phyloP scores from a whole-genome alignment of 768 basidiomycete species.

The Agaricus subrufescens region DNA sequence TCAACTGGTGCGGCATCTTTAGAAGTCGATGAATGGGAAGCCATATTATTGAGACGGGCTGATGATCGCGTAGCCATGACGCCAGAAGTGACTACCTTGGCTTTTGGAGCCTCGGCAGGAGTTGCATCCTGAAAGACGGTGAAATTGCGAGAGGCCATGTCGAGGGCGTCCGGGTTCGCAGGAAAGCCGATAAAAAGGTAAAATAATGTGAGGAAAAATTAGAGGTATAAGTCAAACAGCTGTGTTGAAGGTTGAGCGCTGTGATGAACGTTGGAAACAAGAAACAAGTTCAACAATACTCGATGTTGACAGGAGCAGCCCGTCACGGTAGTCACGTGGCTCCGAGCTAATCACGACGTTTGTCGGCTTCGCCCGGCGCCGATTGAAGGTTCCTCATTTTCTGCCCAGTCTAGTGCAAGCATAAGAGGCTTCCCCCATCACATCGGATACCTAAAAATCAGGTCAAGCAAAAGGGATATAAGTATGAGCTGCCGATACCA shows the following conservation, averaged over 20 bases:
- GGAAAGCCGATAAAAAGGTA: neutral
- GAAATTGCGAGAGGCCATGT: conserved; percentile 56
- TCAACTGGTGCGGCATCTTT: conserved; percentile 40
- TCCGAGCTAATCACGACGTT: neutral
- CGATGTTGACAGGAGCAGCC: conserved; percentile 3
- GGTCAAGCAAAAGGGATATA: too few species aligned
- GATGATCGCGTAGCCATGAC: conserved; percentile 27
- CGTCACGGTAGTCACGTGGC: too few species aligned
- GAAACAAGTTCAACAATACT: conserved; percentile 5
- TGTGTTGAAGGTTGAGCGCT: neutral
- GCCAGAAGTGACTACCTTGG: conserved; percentile 23
- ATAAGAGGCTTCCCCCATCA: too few species aligned
- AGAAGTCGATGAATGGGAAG: conserved; percentile 25
- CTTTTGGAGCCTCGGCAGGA: conserved; percentile 21
- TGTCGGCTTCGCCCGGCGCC: too few species aligned
- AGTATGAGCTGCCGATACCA: too few species aligned
- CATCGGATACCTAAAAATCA: too few species aligned
- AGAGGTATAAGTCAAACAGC: conserved; percentile 4
- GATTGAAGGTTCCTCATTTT: too few species aligned
- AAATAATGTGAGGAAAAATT: conserved; percentile 12
- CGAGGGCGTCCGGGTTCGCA: neutral
- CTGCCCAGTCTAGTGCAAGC: too few species aligned
- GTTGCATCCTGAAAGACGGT: conserved; percentile 61
- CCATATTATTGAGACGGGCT: conserved; percentile 18
- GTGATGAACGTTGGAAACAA: neutral